phyloP scores from a whole-genome alignment of 2,329 filamentous ascomycete genomes.

The Colletotrichum eleusines region DNA sequence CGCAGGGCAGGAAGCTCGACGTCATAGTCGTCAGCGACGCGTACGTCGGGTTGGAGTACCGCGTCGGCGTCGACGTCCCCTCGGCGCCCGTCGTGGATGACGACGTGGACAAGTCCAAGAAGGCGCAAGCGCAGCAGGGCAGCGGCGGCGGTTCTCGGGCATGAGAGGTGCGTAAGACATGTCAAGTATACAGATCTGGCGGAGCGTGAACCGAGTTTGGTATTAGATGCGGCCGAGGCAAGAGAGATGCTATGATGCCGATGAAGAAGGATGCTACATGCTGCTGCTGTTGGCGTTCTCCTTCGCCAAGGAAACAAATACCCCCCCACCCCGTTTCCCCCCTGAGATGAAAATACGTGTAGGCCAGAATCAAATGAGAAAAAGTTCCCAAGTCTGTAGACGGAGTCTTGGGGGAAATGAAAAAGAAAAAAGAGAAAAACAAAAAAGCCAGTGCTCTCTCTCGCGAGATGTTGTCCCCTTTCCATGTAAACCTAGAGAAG shows the following conservation, averaged over 20 bases:
- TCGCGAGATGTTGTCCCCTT: constrained; percentile 22
- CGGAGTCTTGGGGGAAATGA: background rate
- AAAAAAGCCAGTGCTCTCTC: constrained; percentile 23
- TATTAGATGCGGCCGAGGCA: constrained; percentile 12
- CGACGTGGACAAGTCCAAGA: constrained; percentile 59
- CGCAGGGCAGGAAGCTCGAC: constrained; percentile 72
- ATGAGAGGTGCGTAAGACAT: background rate
- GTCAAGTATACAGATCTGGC: background rate
- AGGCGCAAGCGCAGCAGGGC: constrained; percentile 44
- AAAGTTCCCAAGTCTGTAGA: background rate
- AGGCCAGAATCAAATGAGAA: background rate
- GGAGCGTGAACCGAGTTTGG: background rate
- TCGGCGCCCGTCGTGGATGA: constrained; percentile 61
- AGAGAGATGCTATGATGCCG: constrained; percentile 15
- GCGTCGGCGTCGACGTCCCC: constrained; percentile 65
- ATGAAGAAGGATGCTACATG: constrained; percentile 1
- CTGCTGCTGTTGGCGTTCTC: background rate
- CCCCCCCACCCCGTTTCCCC: background rate
- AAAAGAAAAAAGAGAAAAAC: background rate
- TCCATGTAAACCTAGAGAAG: constrained; percentile 6
- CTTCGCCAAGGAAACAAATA: background rate
- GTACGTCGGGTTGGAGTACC: constrained; percentile 80
- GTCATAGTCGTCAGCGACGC: constrained; percentile 86
- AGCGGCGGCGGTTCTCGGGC: constrained; percentile 20
- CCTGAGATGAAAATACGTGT: background rate